Conservation (phyloP, 2,329 filamentous ascomycete genomes). For the Fusarium dimerum region DNA sequence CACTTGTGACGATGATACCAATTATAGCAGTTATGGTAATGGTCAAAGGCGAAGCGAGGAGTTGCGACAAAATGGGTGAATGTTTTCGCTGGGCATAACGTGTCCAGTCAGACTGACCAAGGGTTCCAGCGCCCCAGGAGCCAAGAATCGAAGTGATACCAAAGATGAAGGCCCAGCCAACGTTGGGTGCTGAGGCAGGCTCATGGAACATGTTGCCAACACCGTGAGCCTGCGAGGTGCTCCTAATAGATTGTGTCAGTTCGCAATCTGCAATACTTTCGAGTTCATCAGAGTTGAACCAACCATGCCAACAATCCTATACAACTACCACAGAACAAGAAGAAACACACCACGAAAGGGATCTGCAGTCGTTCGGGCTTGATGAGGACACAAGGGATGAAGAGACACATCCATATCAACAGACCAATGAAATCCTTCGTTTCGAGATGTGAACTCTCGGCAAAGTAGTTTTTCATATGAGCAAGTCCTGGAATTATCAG, state of each 20-base stretch:
- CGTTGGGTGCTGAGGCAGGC: constrained; percentile 17
- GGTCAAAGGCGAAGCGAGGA: constrained; percentile 25
- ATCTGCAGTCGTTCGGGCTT: constrained; percentile 27
- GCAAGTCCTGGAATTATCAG: constrained; percentile 15
- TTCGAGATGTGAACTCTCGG: constrained; percentile 22
- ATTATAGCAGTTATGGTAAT: constrained; percentile 31
- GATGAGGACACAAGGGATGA: constrained; percentile 22
- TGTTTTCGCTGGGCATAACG: constrained; percentile 22
- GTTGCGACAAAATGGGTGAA: constrained; percentile 23
- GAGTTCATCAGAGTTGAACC: background rate
- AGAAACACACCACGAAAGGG: constrained; percentile 27
- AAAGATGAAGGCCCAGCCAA: constrained; percentile 34
- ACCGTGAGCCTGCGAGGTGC: constrained; percentile 21
- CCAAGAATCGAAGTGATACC: constrained; percentile 32
- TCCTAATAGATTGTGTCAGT: constrained; percentile 6
- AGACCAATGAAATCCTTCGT: constrained; percentile 31
- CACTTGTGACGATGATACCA: constrained; percentile 27
- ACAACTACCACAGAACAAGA: constrained; percentile 22
- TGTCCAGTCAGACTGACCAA: constrained; percentile 33
- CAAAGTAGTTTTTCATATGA: constrained; percentile 25
- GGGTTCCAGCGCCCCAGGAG: constrained; percentile 27
- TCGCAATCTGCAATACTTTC: no score
- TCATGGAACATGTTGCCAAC: constrained; percentile 25
- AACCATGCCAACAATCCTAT: constrained; percentile 23
- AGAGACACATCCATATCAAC: constrained; percentile 25